Conservation (phyloP, 768 basidiomycete genomes). For the Podaxis pistillaris region DNA sequence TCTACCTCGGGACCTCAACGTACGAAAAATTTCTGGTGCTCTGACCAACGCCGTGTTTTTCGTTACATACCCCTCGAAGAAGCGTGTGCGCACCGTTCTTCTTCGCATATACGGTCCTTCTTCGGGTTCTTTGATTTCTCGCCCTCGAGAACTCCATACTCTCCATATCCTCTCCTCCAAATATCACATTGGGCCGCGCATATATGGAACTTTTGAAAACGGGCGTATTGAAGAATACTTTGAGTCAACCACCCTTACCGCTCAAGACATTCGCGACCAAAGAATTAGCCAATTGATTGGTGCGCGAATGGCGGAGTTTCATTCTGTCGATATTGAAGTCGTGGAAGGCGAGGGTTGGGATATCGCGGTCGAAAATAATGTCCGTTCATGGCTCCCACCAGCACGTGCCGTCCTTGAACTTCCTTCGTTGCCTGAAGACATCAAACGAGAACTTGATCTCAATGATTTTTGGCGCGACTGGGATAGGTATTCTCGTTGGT, state of each 20-base stretch:
- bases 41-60: conserved; percentile 98
- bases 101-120: conserved; percentile 92
- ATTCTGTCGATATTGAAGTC: conserved; percentile 79
- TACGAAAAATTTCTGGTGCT: conserved; percentile 86
- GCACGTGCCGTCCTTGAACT: conserved; percentile 77
- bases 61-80: conserved; percentile 66
- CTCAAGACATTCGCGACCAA: conserved; percentile 75
- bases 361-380: conserved; percentile 63
- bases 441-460: conserved; percentile 59
- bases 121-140: conserved; percentile 83
- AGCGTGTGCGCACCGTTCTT: conserved; percentile 62
- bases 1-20: conserved; percentile 46
- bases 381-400: conserved; percentile 65
- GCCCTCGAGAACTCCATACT: conserved; percentile 80
- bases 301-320: conserved; percentile 94
- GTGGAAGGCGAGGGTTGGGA: conserved; percentile 59
- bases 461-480: conserved; percentile 63
- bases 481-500: conserved; percentile 68
- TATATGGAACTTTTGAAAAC: conserved; percentile 95
- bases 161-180: conserved; percentile 86
- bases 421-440: conserved; percentile 43
- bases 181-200: conserved; percentile 86
- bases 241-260: conserved; percentile 76
- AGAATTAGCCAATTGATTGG: conserved; percentile 82
- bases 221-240: conserved; percentile 97